phyloP scores from a whole-genome alignment of 495 filamentous ascomycete species.

The Cercophora scortea region DNA sequence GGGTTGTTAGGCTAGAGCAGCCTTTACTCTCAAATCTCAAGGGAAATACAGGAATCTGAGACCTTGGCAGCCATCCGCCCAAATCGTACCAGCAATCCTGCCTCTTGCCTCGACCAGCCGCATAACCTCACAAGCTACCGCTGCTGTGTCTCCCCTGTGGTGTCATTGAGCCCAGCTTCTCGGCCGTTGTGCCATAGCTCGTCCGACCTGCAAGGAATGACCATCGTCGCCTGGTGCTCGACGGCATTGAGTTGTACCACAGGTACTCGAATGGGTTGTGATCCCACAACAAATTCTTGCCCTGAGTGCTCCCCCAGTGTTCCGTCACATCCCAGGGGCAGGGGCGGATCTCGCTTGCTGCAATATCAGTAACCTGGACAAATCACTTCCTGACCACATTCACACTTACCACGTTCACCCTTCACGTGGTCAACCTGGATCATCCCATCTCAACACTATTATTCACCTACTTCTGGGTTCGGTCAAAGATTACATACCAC shows the following conservation, averaged over 20 bases:
- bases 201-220: conserved; percentile 4
- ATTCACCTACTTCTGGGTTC: too few relatives aligned
- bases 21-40: background rate
- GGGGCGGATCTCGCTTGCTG: background rate
- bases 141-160: conserved; percentile 1
- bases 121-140: conserved; percentile 1
- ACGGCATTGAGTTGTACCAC: conserved; percentile 10
- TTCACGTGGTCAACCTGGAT: too few relatives aligned
- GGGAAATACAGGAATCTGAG: conserved; percentile 1
- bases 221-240: conserved; percentile 2
- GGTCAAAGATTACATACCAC: too few relatives aligned
- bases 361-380: background rate
- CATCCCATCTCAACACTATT: too few relatives aligned
- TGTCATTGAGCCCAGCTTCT: conserved; percentile 6
- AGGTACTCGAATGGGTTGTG: background rate
- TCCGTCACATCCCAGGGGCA: too few relatives aligned
- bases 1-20: background rate
- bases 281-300: background rate
- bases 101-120: background rate
- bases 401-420: too few relatives aligned
- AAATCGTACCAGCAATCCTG: background rate
- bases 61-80: background rate
- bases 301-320: too few relatives aligned
- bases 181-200: conserved; percentile 5
- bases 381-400: background rate